Conservation (phyloP, 192 early-diverging fungal genomes). For the Chytriomyces hyalinus region DNA sequence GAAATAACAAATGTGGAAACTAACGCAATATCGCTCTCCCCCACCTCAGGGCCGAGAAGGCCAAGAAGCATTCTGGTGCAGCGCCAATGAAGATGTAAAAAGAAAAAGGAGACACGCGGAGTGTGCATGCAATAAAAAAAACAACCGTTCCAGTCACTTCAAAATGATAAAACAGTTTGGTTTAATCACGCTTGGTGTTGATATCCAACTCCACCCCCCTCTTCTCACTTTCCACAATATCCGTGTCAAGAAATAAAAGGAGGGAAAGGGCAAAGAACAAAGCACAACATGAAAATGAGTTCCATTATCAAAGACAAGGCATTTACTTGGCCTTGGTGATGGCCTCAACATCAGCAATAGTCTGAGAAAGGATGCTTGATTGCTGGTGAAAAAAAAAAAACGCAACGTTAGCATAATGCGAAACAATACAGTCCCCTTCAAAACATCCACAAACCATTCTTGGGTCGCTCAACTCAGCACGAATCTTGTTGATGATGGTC, state of each 20-base stretch:
- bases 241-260: too few relatives aligned
- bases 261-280: too few relatives aligned
- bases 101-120: neutral
- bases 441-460: constrained; percentile 52
- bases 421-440: neutral
- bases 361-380: constrained; percentile 63
- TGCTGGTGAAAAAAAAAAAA: constrained; percentile 45
- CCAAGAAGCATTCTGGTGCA: neutral
- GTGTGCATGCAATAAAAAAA: neutral
- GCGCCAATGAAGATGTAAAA: constrained; percentile 11
- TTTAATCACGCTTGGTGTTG: neutral
- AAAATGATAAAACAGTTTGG: too few relatives aligned
- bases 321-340: constrained; percentile 30
- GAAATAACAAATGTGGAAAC: too few relatives aligned
- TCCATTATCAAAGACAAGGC: too few relatives aligned
- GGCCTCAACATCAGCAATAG: constrained; percentile 59
- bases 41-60: neutral
- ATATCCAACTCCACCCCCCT: neutral
- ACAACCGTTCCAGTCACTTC: neutral
- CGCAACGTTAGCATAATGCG: neutral
- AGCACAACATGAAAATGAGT: too few relatives aligned
- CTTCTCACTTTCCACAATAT: neutral
- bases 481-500: constrained; percentile 83
- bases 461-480: constrained; percentile 70
- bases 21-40: too few relatives aligned